Base-by-base conservation (phyloP, 305 asterid species). In the Fraxinus ornus region DNA sequence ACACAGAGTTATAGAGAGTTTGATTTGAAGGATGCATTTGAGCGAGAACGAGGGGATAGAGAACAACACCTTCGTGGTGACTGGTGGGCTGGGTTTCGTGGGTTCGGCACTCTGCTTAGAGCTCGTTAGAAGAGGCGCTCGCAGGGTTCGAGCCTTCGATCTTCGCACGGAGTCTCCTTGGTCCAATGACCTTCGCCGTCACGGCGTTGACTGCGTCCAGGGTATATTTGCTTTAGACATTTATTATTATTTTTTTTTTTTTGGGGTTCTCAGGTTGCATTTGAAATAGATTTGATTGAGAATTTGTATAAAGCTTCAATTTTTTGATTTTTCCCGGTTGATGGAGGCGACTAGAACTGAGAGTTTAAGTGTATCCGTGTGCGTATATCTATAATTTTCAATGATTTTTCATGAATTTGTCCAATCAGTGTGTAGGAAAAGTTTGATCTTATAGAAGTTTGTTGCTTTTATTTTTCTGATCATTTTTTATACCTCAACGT, bases 1-100 rank as follows among this genome's bases (percentile, higher is more conserved):
- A 9, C 17, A 1, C n/a, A 12, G n/a, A 44, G 55, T 2, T 12
- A 10, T 12, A 12, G 17, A 64, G 62, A 44, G 39, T 30, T 12
- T 60, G 81, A 79, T 78, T 79, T 19, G 17, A 47, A 68, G 82
- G 83, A 96, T 96, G 99, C 95, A 96, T 91, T 87, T 94, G 83
- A 96, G 98, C 88, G 99, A 94, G 91, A 93, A 92, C 79, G 99
- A 96, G 83, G 99, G 99, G 30, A 92, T 96, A 4, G 97, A 96
- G 88, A 87, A 90, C 21, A 86, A 89, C 28, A 86, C 84, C 82
- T 94, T 96, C 78, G 93, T 92, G 75, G 98, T 96, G 7, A 94
- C 95, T 0, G 99, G 98, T 75, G 99, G 98, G 62, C 87, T 93
- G 82, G 98, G 99, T 60, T 93, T 91, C 77, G 92, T 96, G 10